Percentiles rank a stretch among this genome's conserved stretches.
These are phyloP conservation scores for Lasiodiplodia sp. DNA, from an alignment of 2,329 filamentous ascomycete species.

Conservation along the genomic window DNA sequence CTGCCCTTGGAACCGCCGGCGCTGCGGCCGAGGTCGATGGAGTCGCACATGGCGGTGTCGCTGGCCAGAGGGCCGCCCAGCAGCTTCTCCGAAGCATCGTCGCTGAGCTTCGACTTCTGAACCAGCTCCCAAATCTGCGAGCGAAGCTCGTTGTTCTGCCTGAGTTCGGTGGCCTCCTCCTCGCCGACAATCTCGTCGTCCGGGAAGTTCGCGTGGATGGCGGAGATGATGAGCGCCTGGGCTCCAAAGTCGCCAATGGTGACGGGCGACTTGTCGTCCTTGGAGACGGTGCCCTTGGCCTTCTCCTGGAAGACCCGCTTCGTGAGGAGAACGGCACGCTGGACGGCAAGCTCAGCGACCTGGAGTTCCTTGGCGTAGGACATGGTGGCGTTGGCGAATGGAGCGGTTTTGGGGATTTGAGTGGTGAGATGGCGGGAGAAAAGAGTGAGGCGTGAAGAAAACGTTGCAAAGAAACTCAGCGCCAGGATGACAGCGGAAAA, in stretches of 20 bases:
- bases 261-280: constrained; percentile 95
- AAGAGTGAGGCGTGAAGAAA: constrained; percentile 36
- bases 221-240: constrained; percentile 92
- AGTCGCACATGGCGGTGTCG: constrained; percentile 68
- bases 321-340: constrained; percentile 78
- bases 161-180: constrained; percentile 85
- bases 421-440: constrained; percentile 30
- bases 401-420: constrained; percentile 32
- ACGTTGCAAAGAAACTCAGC: constrained; percentile 32
- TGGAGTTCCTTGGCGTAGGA: constrained; percentile 78
- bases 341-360: constrained; percentile 86
- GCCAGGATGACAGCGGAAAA: constrained; percentile 42
- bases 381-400: constrained; percentile 41
- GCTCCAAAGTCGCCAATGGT: constrained; percentile 98
- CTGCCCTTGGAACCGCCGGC: constrained; percentile 75
- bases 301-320: constrained; percentile 84
- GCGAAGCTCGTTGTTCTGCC: constrained; percentile 72
- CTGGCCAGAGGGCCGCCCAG: constrained; percentile 74
- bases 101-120: constrained; percentile 71
- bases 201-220: constrained; percentile 89
- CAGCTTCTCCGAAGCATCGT: constrained; percentile 68
- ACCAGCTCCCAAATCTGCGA: constrained; percentile 87
- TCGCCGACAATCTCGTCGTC: constrained; percentile 91
- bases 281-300: constrained; percentile 91
- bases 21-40: constrained; percentile 68